Evolutionary conservation across 192 early-diverging fungal species (phyloP), one percentile per base, ranked within the genome.

Genomic region (Obelidium mucronatum): DNA sequence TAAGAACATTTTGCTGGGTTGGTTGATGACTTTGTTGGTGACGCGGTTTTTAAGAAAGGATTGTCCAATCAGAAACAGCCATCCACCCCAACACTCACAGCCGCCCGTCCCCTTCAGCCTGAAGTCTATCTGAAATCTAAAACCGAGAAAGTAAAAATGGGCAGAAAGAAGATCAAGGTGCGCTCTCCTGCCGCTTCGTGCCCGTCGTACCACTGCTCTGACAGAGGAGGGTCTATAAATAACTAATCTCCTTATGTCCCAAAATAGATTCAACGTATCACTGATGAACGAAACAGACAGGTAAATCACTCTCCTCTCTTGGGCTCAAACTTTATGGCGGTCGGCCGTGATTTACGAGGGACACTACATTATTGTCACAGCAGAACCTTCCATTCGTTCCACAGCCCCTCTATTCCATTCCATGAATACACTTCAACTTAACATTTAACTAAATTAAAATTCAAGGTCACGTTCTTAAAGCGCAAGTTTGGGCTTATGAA

Each of bases 401-500:
- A 34, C 44, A 68, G 53, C 62, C 55, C 55, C 67, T 44, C 42
- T 53, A n/a, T 56, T 66, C 75, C 5, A 3, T 24, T 19, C 54
- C 35, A 69, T 35, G 8, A 15, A 42, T 52, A 28, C 24, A 24
- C 42, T 34, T n/a, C 31, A 36, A 44, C 60, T 24, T 61, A 42
- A n/a, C 67, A 22, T n/a, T n/a, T 11, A n/a, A 8, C 54, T 5
- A n/a, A 3, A 55, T 19, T 0, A 40, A 37, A 1, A 58, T 1
- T 75, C n/a, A n/a, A 94, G 93, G 92, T 92, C 52, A 98, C 97
- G 2, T 97, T 98, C 82, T 85, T 93, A 55, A 98, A 98, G 85
- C 87, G 97, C 73, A 96, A 97, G 80, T 90, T 90, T 35, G 97
- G 97, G 15, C 85, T 98, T 68, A 93, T 97, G 90, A 98, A 98